Conservation (phyloP, 2,329 filamentous ascomycete species). For the Trematosphaeria pertusa region DNA sequence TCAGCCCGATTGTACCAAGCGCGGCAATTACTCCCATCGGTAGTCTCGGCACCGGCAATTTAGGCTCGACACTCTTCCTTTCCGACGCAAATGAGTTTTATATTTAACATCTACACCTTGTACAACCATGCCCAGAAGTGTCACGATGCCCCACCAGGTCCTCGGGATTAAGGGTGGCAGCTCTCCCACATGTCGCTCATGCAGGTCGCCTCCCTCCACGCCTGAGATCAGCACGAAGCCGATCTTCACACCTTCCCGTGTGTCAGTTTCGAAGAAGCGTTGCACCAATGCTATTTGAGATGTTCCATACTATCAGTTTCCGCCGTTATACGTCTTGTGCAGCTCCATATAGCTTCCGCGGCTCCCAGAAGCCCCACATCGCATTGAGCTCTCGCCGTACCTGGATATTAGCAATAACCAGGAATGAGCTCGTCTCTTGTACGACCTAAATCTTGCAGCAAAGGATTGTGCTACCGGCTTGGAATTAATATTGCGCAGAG, state of each 20-base stretch:
- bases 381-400: slow-evolving; percentile 3
- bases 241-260: neutral
- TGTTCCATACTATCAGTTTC: too few relatives aligned
- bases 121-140: slow-evolving; percentile 6
- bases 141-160: slow-evolving; percentile 26
- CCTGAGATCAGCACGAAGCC: neutral
- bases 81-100: slow-evolving; percentile 24
- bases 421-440: slow-evolving; percentile 10
- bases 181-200: slow-evolving; percentile 7
- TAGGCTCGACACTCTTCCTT: slow-evolving; percentile 19
- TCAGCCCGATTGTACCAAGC: neutral
- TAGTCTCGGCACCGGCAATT: slow-evolving; percentile 22
- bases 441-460: slow-evolving; percentile 12
- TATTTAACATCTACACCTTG: slow-evolving; percentile 10
- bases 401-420: slow-evolving; percentile 31
- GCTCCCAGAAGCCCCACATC: slow-evolving; percentile 18
- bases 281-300: too few relatives aligned
- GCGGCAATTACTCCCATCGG: slow-evolving; percentile 12
- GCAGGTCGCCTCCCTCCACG: slow-evolving; percentile 2
- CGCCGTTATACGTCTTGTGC: neutral
- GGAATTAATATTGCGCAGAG: slow-evolving; percentile 15
- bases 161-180: slow-evolving; percentile 10
- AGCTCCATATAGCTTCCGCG: neutral
- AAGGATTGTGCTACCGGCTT: slow-evolving; percentile 15
- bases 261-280: too few relatives aligned